Conservation (phyloP, 2,329 filamentous ascomycete genomes). For the Dendrostoma leiphaemia region DNA sequence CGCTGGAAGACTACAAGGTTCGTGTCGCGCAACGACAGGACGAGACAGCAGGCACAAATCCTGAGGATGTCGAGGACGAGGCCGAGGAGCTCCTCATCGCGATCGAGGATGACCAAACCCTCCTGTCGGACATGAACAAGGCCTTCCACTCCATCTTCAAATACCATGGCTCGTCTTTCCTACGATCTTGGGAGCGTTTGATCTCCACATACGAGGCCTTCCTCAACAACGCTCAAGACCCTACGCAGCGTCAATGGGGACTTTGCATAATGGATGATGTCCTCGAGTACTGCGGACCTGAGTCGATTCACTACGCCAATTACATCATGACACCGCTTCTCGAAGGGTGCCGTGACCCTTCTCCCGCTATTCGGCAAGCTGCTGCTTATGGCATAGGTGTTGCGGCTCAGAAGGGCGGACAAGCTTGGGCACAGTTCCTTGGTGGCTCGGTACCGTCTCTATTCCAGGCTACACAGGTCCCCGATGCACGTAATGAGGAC, state of each 20-base stretch:
- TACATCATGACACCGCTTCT: constrained; percentile 86
- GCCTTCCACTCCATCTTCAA: constrained; percentile 99
- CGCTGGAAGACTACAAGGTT: constrained; percentile 88
- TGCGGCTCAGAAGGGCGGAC: constrained; percentile 87
- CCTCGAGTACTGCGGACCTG: constrained; percentile 88
- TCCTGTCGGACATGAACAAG: constrained; percentile 99
- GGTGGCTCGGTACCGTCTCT: constrained; percentile 75
- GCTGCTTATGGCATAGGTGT: constrained; percentile 95
- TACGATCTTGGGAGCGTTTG: constrained; percentile 83
- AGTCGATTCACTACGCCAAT: constrained; percentile 82
- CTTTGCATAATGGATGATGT: constrained; percentile 98
- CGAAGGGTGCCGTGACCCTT: constrained; percentile 79
- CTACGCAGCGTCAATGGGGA: constrained; percentile 97
- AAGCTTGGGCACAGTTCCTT: constrained; percentile 83
- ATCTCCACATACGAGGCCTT: constrained; percentile 84
- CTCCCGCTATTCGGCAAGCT: constrained; percentile 90
- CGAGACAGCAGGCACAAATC: constrained; percentile 69
- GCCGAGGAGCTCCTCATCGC: constrained; percentile 84
- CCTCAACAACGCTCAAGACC: constrained; percentile 71
- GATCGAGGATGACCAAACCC: constrained; percentile 94
- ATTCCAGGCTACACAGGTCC: constrained; percentile 79
- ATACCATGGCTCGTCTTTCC: constrained; percentile 82
- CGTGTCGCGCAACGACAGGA: constrained; percentile 82
- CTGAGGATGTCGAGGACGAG: constrained; percentile 84
- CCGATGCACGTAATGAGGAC: constrained; percentile 83